These are phyloP conservation scores for Meyerozyma athensensis DNA, from an alignment of 1,139 yeast genomes.

Conservation along the genomic window DNA sequence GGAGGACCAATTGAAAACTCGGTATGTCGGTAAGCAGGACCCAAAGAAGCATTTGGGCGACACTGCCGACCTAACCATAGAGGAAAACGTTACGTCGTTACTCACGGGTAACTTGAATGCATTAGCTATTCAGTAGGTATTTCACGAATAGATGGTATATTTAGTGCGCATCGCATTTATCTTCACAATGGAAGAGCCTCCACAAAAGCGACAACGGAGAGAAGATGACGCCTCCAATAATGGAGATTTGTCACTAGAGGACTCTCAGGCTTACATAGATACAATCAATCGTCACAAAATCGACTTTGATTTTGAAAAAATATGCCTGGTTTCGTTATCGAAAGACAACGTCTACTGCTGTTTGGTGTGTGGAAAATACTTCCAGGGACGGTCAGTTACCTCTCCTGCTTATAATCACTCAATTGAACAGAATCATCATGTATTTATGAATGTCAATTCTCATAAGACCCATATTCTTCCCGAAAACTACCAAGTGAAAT, in stretches of 20 bases:
- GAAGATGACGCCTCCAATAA: neutral
- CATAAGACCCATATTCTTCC: conserved; percentile 56
- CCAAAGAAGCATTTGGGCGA: conserved; percentile 96
- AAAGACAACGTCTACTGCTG: conserved; percentile 66
- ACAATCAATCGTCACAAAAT: conserved; percentile 50
- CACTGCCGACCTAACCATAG: conserved; percentile 80
- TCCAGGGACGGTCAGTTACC: conserved; percentile 58
- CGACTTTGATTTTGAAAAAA: conserved; percentile 68
- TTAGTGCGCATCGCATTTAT: neutral
- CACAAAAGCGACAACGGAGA: neutral
- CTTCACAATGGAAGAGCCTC: conserved; percentile 1
- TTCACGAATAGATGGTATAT: neutral
- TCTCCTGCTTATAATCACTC: conserved; percentile 71
- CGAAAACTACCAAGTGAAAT: conserved; percentile 43
- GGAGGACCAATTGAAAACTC: conserved; percentile 86
- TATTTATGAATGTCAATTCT: conserved; percentile 52
- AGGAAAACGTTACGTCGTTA: conserved; percentile 83
- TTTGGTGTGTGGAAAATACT: conserved; percentile 67
- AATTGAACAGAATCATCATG: conserved; percentile 57
- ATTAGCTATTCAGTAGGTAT: conserved; percentile 59
- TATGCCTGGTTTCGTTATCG: conserved; percentile 61
- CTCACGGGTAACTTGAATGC: conserved; percentile 87
- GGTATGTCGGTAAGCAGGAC: conserved; percentile 97
- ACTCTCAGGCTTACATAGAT: conserved; percentile 36
- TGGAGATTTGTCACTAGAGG: neutral